Percentiles rank a stretch among this genome's conserved stretches.
Evolutionary conservation across 148 eudicot genomes (phyloP).

Genomic region (Talinum fruticosum): DNA sequence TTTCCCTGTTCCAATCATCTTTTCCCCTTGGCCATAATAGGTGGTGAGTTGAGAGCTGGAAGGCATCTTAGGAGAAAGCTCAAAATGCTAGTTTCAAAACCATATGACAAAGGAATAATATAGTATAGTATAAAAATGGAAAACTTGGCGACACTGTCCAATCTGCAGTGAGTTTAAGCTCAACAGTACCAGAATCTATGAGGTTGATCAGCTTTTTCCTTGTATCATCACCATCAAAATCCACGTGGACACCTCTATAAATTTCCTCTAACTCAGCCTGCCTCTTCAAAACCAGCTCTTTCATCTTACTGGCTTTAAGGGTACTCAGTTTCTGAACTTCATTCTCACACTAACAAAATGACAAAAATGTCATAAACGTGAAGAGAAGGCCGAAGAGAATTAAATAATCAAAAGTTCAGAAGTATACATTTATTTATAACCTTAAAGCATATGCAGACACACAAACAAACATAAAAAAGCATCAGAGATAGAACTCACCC

Average conservation of each 20-base stretch:
- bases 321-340: slow-evolving; percentile 69
- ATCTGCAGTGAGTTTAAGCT: slow-evolving; percentile 1
- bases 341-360: slow-evolving; percentile 45
- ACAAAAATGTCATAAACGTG: not conserved
- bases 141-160: not conserved
- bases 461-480: not conserved
- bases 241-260: slow-evolving; percentile 67
- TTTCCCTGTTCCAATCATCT: not conserved
- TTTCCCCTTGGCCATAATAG: not conserved
- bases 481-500: slow-evolving; percentile 34
- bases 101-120: not conserved
- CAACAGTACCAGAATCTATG: slow-evolving; percentile 58
- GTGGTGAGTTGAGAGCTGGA: not conserved
- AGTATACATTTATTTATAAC: not conserved
- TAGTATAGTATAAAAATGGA: not conserved
- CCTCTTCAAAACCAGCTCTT: slow-evolving; percentile 68
- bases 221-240: slow-evolving; percentile 55
- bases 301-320: slow-evolving; percentile 78
- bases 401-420: not conserved
- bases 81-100: not conserved
- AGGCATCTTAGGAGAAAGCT: not conserved
- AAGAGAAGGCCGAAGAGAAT: not conserved
- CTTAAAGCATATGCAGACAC: not conserved
- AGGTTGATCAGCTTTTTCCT: slow-evolving; percentile 54
- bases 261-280: slow-evolving; percentile 80